A percentile compares a stretch with the other conserved stretches of the same genome.
Conservation (phyloP, 345 rosid species). For the Toxicodendron radicans region DNA sequence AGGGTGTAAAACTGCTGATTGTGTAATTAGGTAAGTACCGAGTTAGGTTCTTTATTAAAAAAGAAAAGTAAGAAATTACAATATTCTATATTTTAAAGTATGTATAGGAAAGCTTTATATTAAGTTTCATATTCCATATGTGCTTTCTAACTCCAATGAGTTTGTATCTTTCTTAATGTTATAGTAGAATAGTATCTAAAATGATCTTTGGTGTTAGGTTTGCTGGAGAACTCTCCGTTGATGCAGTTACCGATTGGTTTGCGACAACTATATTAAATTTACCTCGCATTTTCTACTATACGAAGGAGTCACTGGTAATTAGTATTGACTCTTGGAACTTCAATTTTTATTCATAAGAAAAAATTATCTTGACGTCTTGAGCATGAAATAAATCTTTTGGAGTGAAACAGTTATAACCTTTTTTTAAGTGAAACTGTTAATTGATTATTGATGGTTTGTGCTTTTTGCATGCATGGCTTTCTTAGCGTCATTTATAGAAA, state of each 20-base stretch:
- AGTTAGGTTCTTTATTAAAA: neutral
- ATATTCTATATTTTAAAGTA: neutral
- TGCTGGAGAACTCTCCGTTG: conserved; percentile 70
- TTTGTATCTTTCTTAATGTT: conserved; percentile 9
- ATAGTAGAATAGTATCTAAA: neutral
- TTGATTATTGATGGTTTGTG: neutral
- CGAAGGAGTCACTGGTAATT: conserved; percentile 86
- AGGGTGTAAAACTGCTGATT: conserved; percentile 62
- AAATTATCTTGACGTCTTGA: neutral
- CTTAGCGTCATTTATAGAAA: neutral
- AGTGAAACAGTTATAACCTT: neutral
- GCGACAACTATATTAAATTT: conserved; percentile 63
- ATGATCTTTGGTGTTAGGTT: conserved; percentile 47
- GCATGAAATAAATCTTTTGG: neutral
- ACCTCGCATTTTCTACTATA: conserved; percentile 82
- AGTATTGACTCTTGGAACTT: conserved; percentile 1
- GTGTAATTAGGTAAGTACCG: conserved; percentile 67
- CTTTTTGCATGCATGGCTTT: neutral
- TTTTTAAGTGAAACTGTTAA: neutral
- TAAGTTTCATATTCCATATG: neutral
- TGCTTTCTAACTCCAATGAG: neutral
- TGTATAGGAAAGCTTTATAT: neutral
- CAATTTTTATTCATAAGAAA: neutral
- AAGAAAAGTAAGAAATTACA: neutral
- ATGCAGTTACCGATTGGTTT: conserved; percentile 85